Base-by-base conservation (phyloP, 352 stramenopile genomes). In the Thalassiosira mediterranea region DNA sequence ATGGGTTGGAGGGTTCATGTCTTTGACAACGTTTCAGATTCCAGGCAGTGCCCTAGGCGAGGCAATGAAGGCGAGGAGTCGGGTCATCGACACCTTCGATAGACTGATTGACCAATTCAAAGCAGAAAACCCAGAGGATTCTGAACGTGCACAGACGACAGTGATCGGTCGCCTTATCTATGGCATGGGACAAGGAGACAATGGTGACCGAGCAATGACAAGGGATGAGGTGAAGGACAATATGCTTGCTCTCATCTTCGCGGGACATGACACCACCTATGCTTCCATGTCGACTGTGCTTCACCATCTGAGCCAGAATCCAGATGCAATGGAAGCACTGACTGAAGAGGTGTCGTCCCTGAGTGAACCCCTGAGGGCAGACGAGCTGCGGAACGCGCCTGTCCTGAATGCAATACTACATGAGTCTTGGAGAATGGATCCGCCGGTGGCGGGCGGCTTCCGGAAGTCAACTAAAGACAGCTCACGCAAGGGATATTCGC, bases 231-330 rank as follows among this genome's bases (percentile, higher is more conserved):
- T 76, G 21, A 69, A 71, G 44, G 67, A 76, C 34, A 71, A 64
- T 17, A 25, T 76, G 1, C 25, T 76, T 23, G 46, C 44, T 47
- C 31, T 76, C 5, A 76, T 76, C 15, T 76, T 76, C 42, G 67
- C 67, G n/a, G 67, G 67, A n/a, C 67, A 76, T 57, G 67, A 76
- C 34, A 76, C 67, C 2, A 76, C 67, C 8, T 65, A 46, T 28
- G 67, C 57, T n/a, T 57, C 48, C 13, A 76, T 76, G 10, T 32
- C 29, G 8, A 71, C 67, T 11, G 5, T 59, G 17, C 19, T 76
- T 10, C 52, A 76, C 51, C 42, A 72, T 37, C 32, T 76, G 13
- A 56, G 34, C 26, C 26, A 71, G 15, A 53, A 76, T 19, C 47
- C 46, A 8, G 38, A 47, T 25, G 40, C 52, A n/a, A 62, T 57